Percentiles rank a stretch among this genome's conserved stretches.
Evolutionary conservation across 31 red algal genomes (phyloP).

Genomic region (Porphyra umbilicalis): DNA sequence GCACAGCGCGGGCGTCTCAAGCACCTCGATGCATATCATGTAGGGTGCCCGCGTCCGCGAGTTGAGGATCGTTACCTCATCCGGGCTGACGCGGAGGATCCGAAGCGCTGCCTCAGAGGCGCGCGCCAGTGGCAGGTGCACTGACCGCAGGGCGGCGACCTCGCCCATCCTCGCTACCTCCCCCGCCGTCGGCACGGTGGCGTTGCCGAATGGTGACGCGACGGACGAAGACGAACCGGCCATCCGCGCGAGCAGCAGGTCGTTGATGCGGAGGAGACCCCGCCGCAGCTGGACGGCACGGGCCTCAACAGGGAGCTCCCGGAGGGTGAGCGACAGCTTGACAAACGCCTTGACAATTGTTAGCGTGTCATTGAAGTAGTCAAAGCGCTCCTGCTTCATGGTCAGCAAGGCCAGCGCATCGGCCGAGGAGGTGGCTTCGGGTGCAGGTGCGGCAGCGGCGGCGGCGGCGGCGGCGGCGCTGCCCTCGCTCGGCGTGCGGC

Average conservation of each 20-base stretch:
- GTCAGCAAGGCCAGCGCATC: conserved; percentile 71
- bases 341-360: conserved; percentile 88
- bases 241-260: conserved; percentile 78
- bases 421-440: neutral
- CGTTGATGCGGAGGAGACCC: conserved; percentile 71
- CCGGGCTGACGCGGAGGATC: conserved; percentile 70
- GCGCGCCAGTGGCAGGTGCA: conserved; percentile 91
- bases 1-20: conserved; percentile 89
- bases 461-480: neutral
- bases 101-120: conserved; percentile 77
- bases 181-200: conserved; percentile 17
- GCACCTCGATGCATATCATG: conserved; percentile 91
- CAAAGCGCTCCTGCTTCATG: conserved; percentile 97
- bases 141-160: conserved; percentile 62
- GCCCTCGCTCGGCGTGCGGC: no score
- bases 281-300: conserved; percentile 46
- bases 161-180: conserved; percentile 63
- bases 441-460: neutral
- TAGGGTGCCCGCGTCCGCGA: conserved; percentile 77
- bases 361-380: conserved; percentile 96
- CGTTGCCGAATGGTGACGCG: conserved; percentile 20
- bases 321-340: conserved; percentile 58
- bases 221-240: conserved; percentile 46
- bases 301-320: conserved; percentile 50
- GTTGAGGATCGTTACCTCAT: conserved; percentile 79